Evolutionary conservation across 441 rosid genomes (phyloP).

Genomic region (Hypseocharis bilobata): DNA sequence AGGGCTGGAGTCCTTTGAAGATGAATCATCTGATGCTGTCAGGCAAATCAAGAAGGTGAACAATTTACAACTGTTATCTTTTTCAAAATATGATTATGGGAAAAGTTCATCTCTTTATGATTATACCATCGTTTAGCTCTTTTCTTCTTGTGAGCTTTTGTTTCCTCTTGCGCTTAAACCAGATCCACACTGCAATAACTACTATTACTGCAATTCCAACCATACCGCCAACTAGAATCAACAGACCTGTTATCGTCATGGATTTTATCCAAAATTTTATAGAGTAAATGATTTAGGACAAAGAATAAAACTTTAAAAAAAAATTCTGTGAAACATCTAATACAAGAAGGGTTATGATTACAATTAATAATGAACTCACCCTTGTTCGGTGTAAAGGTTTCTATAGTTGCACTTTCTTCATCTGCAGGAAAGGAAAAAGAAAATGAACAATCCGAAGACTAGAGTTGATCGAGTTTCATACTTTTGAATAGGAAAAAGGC

Average conservation of each 20-base stretch:
- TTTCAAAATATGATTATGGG: neutral
- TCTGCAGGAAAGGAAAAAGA: slow-evolving; percentile 15
- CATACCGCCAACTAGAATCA: slow-evolving; percentile 26
- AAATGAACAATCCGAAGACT: no score
- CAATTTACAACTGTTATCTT: neutral
- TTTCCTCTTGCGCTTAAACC: slow-evolving; percentile 15
- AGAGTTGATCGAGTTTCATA: neutral
- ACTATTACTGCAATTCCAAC: slow-evolving; percentile 25
- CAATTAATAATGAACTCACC: neutral
- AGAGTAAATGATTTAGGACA: no score
- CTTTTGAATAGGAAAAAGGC: no score
- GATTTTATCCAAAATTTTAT: neutral
- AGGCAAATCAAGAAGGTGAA: neutral
- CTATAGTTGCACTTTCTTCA: slow-evolving; percentile 1
- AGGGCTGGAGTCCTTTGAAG: slow-evolving; percentile 19
- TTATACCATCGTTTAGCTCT: slow-evolving; percentile 22
- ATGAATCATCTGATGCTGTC: slow-evolving; percentile 21
- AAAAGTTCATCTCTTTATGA: neutral
- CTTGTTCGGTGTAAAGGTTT: neutral
- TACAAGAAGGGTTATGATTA: neutral
- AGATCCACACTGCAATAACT: slow-evolving; percentile 25
- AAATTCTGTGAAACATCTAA: neutral
- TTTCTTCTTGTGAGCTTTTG: slow-evolving; percentile 14
- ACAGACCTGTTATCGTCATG: slow-evolving; percentile 23
- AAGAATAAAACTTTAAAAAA: neutral